Conservation (phyloP, 2,329 filamentous ascomycete species). For the Harringtonia lauricola region DNA sequence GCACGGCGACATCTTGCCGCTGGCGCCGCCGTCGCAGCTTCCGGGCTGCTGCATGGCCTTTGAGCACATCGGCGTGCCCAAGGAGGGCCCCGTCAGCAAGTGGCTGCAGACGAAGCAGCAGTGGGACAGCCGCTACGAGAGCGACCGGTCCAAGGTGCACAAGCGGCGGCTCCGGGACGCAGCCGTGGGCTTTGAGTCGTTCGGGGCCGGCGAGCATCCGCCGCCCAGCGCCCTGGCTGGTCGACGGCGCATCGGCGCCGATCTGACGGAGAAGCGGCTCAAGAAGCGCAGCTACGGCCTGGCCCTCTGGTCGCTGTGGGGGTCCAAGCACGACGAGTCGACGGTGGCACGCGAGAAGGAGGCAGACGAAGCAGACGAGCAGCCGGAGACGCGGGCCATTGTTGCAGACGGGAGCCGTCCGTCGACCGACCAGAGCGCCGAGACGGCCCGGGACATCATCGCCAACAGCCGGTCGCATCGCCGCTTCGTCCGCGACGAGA, state of each 20-base stretch:
- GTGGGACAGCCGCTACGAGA: constrained; percentile 64
- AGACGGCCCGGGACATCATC: constrained; percentile 23
- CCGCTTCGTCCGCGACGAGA: constrained; percentile 5
- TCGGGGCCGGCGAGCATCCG: constrained; percentile 61
- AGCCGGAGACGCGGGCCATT: too few species aligned
- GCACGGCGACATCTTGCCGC: constrained; percentile 60
- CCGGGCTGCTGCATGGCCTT: constrained; percentile 51
- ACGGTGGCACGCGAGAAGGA: constrained; percentile 51
- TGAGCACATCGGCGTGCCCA: constrained; percentile 65
- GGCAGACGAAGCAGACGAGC: constrained; percentile 26
- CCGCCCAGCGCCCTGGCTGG: constrained; percentile 77
- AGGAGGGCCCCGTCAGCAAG: constrained; percentile 65
- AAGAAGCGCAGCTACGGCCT: constrained; percentile 57
- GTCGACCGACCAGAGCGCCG: too few species aligned
- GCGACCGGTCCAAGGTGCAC: constrained; percentile 59
- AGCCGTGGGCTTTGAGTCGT: constrained; percentile 57
- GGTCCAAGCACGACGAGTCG: constrained; percentile 75
- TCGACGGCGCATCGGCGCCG: constrained; percentile 41
- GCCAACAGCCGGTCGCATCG: constrained; percentile 5
- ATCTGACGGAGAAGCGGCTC: constrained; percentile 36
- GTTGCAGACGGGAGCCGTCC: too few species aligned
- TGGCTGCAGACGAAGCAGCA: constrained; percentile 68
- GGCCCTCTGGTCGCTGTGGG: constrained; percentile 78
- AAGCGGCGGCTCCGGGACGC: constrained; percentile 65
- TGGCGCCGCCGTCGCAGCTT: constrained; percentile 55